Conservation (phyloP, 2,329 filamentous ascomycete species). For the Falciphora oryzae region DNA sequence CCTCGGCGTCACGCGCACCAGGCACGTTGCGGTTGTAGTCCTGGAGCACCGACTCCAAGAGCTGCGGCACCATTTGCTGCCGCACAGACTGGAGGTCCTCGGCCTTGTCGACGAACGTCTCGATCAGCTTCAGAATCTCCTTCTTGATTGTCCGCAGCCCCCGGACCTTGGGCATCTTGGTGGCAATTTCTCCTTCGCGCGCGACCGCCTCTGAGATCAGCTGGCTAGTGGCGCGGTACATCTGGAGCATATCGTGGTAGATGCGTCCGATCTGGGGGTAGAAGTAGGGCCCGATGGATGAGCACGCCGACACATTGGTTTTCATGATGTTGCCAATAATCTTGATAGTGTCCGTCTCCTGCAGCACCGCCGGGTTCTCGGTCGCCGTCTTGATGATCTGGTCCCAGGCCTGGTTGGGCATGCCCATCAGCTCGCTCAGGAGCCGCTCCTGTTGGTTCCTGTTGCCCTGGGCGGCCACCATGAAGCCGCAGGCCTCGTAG, state of each 20-base stretch:
- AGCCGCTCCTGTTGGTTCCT: conserved; percentile 89
- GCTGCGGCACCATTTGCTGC: conserved; percentile 88
- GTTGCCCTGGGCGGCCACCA: conserved; percentile 97
- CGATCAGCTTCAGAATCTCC: conserved; percentile 96
- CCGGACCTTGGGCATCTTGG: conserved; percentile 94
- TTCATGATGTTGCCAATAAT: conserved; percentile 99
- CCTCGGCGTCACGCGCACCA: conserved; percentile 91
- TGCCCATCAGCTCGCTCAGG: conserved; percentile 84
- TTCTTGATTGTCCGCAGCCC: conserved; percentile 98
- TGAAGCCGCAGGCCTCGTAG: conserved; percentile 97
- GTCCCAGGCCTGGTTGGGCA: conserved; percentile 93
- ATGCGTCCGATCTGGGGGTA: conserved; percentile 97
- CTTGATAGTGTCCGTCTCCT: conserved; percentile 94
- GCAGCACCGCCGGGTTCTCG: conserved; percentile 75
- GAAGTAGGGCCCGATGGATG: conserved; percentile 94
- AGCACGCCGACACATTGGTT: conserved; percentile 98
- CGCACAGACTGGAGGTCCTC: conserved; percentile 93
- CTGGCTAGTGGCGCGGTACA: conserved; percentile 96
- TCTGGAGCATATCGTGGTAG: conserved; percentile 97
- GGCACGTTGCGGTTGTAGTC: conserved; percentile 98
- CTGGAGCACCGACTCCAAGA: conserved; percentile 86
- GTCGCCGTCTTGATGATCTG: conserved; percentile 87
- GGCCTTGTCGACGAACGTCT: conserved; percentile 96
- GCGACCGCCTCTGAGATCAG: conserved; percentile 92
- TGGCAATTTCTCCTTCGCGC: conserved; percentile 83